These are phyloP conservation scores for Penicillium sp. DNA, from an alignment of 2,329 filamentous ascomycete genomes.

Conservation along the genomic window DNA sequence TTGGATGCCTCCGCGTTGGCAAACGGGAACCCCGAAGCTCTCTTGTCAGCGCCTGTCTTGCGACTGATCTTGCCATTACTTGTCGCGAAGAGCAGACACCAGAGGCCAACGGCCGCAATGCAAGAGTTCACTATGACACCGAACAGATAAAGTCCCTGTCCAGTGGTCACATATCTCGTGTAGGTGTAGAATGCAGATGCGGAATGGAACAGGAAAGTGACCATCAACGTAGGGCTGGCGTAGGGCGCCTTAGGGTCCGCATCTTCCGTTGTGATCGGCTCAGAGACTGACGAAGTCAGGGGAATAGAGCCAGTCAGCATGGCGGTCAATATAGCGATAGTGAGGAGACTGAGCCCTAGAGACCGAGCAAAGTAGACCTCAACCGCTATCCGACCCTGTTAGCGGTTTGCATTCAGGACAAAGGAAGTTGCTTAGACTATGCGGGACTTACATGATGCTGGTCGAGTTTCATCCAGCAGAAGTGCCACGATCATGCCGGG, in stretches of 20 bases:
- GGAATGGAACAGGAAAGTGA: constrained; percentile 63
- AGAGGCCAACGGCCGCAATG: constrained; percentile 58
- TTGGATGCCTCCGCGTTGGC: constrained; percentile 53
- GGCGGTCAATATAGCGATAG: constrained; percentile 58
- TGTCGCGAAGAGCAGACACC: constrained; percentile 57
- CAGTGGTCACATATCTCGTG: constrained; percentile 53
- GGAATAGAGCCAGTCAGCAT: constrained; percentile 67
- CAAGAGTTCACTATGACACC: constrained; percentile 53
- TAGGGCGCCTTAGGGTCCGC: constrained; percentile 52
- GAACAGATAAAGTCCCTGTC: constrained; percentile 54
- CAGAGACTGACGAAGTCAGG: constrained; percentile 46
- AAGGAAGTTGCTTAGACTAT: neutral
- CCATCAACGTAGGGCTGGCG: constrained; percentile 58
- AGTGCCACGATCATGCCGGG: constrained; percentile 58
- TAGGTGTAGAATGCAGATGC: constrained; percentile 62
- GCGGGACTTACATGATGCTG: constrained; percentile 46
- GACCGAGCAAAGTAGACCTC: constrained; percentile 69
- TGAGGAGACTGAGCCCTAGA: constrained; percentile 61
- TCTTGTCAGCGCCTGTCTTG: constrained; percentile 61
- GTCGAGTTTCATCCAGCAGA: constrained; percentile 52
- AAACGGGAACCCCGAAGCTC: constrained; percentile 61
- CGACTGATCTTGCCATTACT: constrained; percentile 53
- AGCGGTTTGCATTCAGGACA: neutral
- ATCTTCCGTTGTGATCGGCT: constrained; percentile 39
- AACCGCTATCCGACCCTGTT: constrained; percentile 42